Conservation (phyloP, 805 yeast species). For the Candida glaebosa region DNA sequence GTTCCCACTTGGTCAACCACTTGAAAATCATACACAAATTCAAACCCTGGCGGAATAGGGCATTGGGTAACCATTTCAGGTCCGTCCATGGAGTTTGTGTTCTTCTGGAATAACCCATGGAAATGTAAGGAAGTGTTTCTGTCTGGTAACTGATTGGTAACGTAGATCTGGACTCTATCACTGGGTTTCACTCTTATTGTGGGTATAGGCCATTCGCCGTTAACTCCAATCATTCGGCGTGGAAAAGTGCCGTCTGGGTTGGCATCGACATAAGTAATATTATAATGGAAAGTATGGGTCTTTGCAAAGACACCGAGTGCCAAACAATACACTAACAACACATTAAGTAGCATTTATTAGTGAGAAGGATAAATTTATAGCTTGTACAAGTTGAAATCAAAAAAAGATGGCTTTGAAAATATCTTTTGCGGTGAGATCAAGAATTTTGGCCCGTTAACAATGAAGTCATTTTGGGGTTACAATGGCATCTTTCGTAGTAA, state of each 20-base stretch:
- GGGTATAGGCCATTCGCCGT: constrained; percentile 46
- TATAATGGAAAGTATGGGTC: constrained; percentile 34
- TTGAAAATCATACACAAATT: constrained; percentile 37
- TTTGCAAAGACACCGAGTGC: constrained; percentile 14
- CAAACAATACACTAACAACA: background rate
- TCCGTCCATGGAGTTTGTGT: constrained; percentile 42
- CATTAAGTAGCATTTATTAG: background rate
- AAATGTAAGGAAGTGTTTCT: constrained; percentile 40
- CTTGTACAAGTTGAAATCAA: too few relatives aligned
- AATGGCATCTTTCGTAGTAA: too few relatives aligned
- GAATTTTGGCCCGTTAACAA: too few relatives aligned
- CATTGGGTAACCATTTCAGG: constrained; percentile 46
- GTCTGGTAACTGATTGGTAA: constrained; percentile 31
- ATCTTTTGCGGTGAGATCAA: too few relatives aligned
- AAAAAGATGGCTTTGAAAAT: too few relatives aligned
- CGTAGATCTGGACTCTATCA: constrained; percentile 39
- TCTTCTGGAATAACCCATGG: constrained; percentile 43
- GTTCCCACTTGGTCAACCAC: constrained; percentile 35
- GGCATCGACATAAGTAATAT: constrained; percentile 36
- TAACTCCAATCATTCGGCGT: constrained; percentile 57
- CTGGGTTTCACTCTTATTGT: constrained; percentile 32
- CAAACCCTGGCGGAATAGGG: constrained; percentile 39
- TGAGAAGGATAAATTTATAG: background rate
- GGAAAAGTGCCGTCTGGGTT: constrained; percentile 56
- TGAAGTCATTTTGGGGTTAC: too few relatives aligned